These are phyloP conservation scores for Colletotrichum simmondsii DNA, from an alignment of 2,329 filamentous ascomycete genomes.

Conservation along the genomic window DNA sequence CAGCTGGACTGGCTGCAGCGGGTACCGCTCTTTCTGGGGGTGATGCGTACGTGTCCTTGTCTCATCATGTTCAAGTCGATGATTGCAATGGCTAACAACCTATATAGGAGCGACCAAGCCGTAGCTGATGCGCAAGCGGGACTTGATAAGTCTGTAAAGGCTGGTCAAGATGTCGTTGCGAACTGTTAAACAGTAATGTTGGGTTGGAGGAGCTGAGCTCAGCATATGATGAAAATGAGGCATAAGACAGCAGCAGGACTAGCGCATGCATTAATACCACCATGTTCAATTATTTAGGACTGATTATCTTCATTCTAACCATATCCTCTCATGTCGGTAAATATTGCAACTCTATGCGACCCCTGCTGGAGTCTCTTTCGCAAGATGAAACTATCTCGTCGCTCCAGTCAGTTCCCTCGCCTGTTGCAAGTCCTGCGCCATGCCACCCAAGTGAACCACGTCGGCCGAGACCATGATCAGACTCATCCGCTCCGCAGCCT, in stretches of 20 bases:
- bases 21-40: neutral
- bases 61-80: neutral
- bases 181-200: neutral
- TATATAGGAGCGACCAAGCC: neutral
- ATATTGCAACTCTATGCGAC: neutral
- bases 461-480: conserved; percentile 38
- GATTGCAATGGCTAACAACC: neutral
- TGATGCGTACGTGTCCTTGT: neutral
- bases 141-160: neutral
- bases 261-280: neutral
- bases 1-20: neutral
- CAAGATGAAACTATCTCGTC: neutral
- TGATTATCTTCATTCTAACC: accelerated
- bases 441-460: conserved; percentile 36
- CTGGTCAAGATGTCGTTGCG: neutral
- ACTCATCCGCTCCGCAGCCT: conserved; percentile 41
- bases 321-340: too few species aligned
- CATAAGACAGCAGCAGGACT: neutral
- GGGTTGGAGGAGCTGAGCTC: neutral
- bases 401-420: conserved; percentile 1
- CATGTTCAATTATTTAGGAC: neutral
- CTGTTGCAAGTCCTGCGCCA: conserved; percentile 37
- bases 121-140: conserved; percentile 2
- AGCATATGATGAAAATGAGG: neutral
- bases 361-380: neutral